Base-by-base conservation (phyloP, 306 rosid species). In the Cajanus cajan region DNA sequence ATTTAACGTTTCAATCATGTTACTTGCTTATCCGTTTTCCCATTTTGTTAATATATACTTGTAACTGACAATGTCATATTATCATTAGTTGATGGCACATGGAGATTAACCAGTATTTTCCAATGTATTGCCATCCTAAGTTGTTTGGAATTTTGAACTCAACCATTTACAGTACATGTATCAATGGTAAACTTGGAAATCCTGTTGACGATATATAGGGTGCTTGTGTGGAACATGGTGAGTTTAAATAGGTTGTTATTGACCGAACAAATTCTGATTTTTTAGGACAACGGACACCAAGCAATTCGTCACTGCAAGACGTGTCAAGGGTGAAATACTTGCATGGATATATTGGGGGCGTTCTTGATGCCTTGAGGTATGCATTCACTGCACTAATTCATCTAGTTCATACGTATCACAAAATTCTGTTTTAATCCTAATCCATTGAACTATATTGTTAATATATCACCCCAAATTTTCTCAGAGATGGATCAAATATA, bases 331-430 rank as follows among this genome's bases (percentile, higher is more conserved):
- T 85, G 73, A 63, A 76, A 52, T 87, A 76, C 67, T 55, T 82
- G 47, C 83, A 79, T 16, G 87, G 44, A 79, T 76, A 82, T 41
- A 79, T 87, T 52, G 90, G 87, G 36, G 83, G 54, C 4, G 71
- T 71, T 31, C 82, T 87, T 40, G 82, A 82, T 79, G 81, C 88
- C 45, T 67, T 82, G 67, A 87, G 90, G 88, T 82, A 71, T 67
- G 58, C 15, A 1, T 2, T 25, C 16, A 28, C 34, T 70, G 3
- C 33, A 44, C 28, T 25, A 13, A 3, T 52, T 37, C 41, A 59
- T 59, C 4, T 14, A 1, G n/a, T n/a, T n/a, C n/a, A n/a, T n/a
- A 47, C 55, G n/a, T 9, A n/a, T 48, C 21, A 45, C 2, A 45
- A 45, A 3, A 45, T n/a, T n/a, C n/a, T n/a, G n/a, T n/a, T n/a